Evolutionary conservation across 208 protist genomes (phyloP), one percentile per base, ranked within the genome.

Genomic region (Trypanosoma lewisi): DNA sequence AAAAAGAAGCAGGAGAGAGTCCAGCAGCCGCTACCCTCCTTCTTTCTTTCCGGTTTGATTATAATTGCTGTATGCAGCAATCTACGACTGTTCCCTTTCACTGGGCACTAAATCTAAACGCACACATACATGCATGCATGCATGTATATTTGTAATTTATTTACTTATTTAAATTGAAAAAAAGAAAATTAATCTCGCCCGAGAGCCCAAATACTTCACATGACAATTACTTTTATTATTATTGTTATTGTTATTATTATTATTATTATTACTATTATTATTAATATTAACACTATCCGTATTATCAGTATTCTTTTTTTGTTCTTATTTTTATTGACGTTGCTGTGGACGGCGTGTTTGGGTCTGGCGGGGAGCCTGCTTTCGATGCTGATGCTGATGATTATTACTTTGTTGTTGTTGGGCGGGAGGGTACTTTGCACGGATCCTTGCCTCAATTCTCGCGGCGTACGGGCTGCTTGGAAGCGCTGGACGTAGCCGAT

Each of bases 361-460:
- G 25, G 36, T 25, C 49, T 51, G 34, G 17, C 55, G 55, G 34
- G 55, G 41, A 6, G 27, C 25, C 19, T 50, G 67, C 23, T 34
- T 14, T 49, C n/a, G 49, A 19, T 36, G 56, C 44, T 55, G 57
- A 5, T 57, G 34, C 25, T 57, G 58, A 4, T 68, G 63, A 41
- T 21, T 27, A 30, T 25, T 31, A n/a, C 16, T 41, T 39, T 21
- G 39, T 36, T 28, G 51, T 52, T 58, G 65, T 61, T 11, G 52
- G 28, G 42, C 54, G 41, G 19, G 27, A 42, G 30, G 36, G 50
- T 45, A 56, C 66, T 83, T 76, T 2, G 67, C 66, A 50, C 77
- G 79, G 25, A 92, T 21, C 64, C 83, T 92, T n/a, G 70, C 75
- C 47, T 93, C 83, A 39, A 89, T 86, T 58, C 73, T 79, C 16